Evolutionary conservation across 768 basidiomycete species (phyloP), one percentile per base, ranked within the genome.

Genomic region (Naganishia friedmannii): DNA sequence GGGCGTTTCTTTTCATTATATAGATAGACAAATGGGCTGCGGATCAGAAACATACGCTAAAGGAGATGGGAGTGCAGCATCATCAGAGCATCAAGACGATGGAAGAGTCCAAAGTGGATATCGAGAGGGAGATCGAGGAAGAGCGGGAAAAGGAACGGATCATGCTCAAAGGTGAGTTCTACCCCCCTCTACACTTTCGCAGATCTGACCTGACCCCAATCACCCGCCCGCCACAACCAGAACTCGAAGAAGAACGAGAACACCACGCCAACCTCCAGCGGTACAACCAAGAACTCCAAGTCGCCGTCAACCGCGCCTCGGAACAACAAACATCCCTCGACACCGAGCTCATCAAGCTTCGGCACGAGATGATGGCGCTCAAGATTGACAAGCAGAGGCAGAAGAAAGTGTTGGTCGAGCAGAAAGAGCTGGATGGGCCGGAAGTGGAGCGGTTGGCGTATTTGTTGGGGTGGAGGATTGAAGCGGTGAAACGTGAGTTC

Each of bases 131-230:
- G 79, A 92, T 86, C 1, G 88, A 86, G 66, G 83, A 87, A 53
- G 92, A 90, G 81, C 90, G 92, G 74, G 77, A 90, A 65, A 85
- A 84, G 75, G 92, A 93, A 80, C 88, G 91, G 34, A 88, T 90
- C 65, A 84, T 94, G 67, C 84, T 91, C 2, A 85, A 86, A 68
- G 86, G 92, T 92, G 78, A n/a, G 86, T 73, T 84, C 85, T 0
- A 84, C 88, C 2, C 83, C 86, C 21, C 83, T 84, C 0, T 84
- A 89, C 71, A 87, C 87, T 73, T 85, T 28, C 56, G 9, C 53
- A 29, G 37, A 13, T 10, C 42, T 42, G 15, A 42, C 42, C 42
- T 42, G 15, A 8, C 12, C 21, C 19, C 23, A 3, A 28, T n/a
- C n/a, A n/a, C n/a, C n/a, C n/a, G n/a, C n/a, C 31, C 15, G 23